A percentile compares a stretch with the other conserved stretches of the same genome.
Conservation (phyloP, 768 basidiomycete genomes). For the Guyanaporus albipodus region DNA sequence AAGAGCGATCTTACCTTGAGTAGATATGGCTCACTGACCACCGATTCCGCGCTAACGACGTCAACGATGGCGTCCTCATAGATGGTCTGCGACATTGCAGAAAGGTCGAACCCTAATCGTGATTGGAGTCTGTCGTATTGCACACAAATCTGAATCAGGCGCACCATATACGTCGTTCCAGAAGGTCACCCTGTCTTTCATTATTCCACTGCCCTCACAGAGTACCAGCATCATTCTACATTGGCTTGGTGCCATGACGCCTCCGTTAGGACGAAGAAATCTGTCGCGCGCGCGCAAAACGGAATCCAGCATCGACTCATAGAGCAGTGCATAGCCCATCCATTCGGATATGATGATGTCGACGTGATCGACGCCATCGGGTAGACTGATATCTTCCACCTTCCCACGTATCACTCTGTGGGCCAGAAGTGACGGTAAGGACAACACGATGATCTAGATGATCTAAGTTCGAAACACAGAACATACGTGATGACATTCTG, state of each 20-base stretch:
- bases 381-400: conserved; percentile 81
- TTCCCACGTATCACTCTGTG: conserved; percentile 83
- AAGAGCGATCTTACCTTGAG: conserved; percentile 56
- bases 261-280: conserved; percentile 64
- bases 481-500: conserved; percentile 65
- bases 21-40: conserved; percentile 58
- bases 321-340: conserved; percentile 93
- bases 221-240: conserved; percentile 81
- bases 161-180: conserved; percentile 91
- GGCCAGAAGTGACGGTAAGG: conserved; percentile 6
- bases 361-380: conserved; percentile 68
- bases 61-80: conserved; percentile 85
- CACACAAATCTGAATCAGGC: conserved; percentile 13
- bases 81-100: conserved; percentile 70
- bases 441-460: background rate
- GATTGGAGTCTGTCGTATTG: background rate
- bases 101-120: conserved; percentile 77
- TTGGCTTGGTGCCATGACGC: conserved; percentile 90
- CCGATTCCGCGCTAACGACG: conserved; percentile 59
- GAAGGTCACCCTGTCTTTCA: conserved; percentile 80
- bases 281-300: conserved; percentile 86
- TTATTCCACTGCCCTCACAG: conserved; percentile 70
- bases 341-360: conserved; percentile 97
- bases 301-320: conserved; percentile 97
- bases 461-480: conserved; percentile 5